phyloP scores from a whole-genome alignment of 75 land plant species.

The Chamaecyparis obtusa region DNA sequence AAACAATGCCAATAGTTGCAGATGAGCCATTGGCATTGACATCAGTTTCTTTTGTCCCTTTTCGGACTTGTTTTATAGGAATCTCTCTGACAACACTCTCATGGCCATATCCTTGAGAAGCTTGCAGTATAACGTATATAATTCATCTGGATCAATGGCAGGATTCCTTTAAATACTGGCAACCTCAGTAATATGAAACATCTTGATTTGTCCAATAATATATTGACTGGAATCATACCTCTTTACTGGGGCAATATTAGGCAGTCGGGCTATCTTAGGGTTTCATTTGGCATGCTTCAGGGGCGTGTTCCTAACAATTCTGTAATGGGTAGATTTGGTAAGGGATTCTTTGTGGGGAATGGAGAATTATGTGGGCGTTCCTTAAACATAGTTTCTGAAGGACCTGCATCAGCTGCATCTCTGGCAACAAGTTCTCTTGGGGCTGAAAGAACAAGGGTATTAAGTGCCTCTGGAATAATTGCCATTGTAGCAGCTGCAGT shows the following conservation, averaged over 20 bases:
- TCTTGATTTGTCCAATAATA: slow-evolving; percentile 71
- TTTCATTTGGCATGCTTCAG: slow-evolving; percentile 80
- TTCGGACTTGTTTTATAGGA: slow-evolving; percentile 52
- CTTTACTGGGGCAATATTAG: slow-evolving; percentile 49
- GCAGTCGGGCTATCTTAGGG: slow-evolving; percentile 53
- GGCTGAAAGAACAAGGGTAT: slow-evolving; percentile 22
- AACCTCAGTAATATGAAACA: slow-evolving; percentile 22
- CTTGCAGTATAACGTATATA: slow-evolving; percentile 66
- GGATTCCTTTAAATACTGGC: slow-evolving; percentile 66
- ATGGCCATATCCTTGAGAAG: slow-evolving; percentile 51
- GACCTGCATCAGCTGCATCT: not conserved
- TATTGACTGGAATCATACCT: slow-evolving; percentile 68
- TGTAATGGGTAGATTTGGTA: slow-evolving; percentile 50
- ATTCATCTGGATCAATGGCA: slow-evolving; percentile 65
- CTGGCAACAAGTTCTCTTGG: slow-evolving; percentile 4
- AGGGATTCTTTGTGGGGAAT: slow-evolving; percentile 61
- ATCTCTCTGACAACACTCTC: slow-evolving; percentile 67
- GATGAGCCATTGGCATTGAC: not conserved
- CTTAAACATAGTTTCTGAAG: slow-evolving; percentile 33
- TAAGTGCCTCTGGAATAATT: slow-evolving; percentile 65
- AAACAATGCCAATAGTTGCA: not conserved
- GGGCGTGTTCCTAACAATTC: slow-evolving; percentile 60
- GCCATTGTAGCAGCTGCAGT: slow-evolving; percentile 84
- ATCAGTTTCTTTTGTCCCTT: not conserved
- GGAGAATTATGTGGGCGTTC: slow-evolving; percentile 73